Evolutionary conservation across 345 rosid genomes (phyloP).

Genomic region (Acer campestre): DNA sequence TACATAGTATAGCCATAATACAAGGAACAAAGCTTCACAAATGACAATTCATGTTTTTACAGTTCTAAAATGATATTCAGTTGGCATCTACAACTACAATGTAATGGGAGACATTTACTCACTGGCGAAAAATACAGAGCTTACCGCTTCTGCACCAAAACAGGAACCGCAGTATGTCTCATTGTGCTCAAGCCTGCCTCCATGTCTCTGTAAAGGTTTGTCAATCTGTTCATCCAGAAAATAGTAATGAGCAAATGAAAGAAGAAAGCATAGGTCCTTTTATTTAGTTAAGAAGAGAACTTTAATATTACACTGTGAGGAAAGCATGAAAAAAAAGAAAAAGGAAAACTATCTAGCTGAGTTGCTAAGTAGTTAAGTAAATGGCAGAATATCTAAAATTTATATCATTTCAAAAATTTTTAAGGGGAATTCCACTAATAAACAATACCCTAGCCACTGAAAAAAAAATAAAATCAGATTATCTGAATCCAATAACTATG

Average conservation of each 20-base stretch:
- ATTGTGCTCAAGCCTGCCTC: slow-evolving; percentile 96
- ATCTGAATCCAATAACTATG: not conserved
- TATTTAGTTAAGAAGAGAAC: not conserved
- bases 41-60: not conserved
- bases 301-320: not conserved
- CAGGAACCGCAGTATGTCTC: slow-evolving; percentile 97
- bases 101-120: not conserved
- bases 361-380: not conserved
- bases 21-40: not conserved
- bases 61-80: not conserved
- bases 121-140: slow-evolving; percentile 17
- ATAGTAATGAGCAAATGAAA: slow-evolving; percentile 16
- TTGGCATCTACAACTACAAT: slow-evolving; percentile 1
- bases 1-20: not conserved
- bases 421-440: not conserved
- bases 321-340: not conserved
- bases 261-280: not conserved
- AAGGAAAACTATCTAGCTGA: not conserved
- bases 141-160: slow-evolving; percentile 86
- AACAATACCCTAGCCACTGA: not conserved
- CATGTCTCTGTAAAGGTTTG: slow-evolving; percentile 91
- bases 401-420: not conserved
- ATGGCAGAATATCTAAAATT: not conserved
- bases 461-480: not conserved
- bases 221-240: slow-evolving; percentile 63